Base-by-base conservation (phyloP, 108 stramenopile genomes). In the Cyclotella choctawhatcheeana region DNA sequence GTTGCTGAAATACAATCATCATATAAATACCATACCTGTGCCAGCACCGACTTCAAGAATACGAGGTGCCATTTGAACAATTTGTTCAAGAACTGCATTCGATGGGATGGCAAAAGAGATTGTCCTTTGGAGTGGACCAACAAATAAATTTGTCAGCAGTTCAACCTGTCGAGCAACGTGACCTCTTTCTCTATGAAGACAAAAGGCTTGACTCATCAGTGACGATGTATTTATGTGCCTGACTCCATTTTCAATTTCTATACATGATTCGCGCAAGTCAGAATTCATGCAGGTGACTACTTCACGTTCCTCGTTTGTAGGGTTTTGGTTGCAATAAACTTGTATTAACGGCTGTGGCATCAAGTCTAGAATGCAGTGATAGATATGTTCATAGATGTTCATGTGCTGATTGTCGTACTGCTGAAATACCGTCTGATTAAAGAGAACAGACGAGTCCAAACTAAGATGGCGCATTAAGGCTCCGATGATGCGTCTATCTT, bases 1-100 rank as follows among this genome's bases (percentile, higher is more conserved):
- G n/a, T n/a, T n/a, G n/a, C n/a, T n/a, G n/a, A n/a, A n/a, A n/a
- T n/a, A n/a, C n/a, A n/a, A n/a, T n/a, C n/a, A n/a, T n/a, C n/a
- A n/a, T n/a, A n/a, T n/a, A n/a, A n/a, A n/a, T n/a, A n/a, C n/a
- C n/a, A n/a, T n/a, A n/a, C n/a, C 85, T 47, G 78, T 77, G n/a
- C 85, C 85, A 25, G 85, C 85, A 33, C 85, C 85, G 69, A 86
- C 71, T 73, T 86, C 82, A 18, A 83, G 30, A 34, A 86, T 82
- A 4, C 79, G 67, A 3, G 74, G 70, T 21, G 70, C 71, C 30
- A 37, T 21, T 14, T 26, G 59, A 20, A 61, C 40, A 5, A 86
- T 73, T 37, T 62, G 30, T 33, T 69, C 59, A 47, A 77, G 3
- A 2, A 72, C 69, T 37, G 31, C 71, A 43, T 83, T 69, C 43